phyloP scores from a whole-genome alignment of 371 early-diverging fungal species.

The Lichtheimia corymbifera region DNA sequence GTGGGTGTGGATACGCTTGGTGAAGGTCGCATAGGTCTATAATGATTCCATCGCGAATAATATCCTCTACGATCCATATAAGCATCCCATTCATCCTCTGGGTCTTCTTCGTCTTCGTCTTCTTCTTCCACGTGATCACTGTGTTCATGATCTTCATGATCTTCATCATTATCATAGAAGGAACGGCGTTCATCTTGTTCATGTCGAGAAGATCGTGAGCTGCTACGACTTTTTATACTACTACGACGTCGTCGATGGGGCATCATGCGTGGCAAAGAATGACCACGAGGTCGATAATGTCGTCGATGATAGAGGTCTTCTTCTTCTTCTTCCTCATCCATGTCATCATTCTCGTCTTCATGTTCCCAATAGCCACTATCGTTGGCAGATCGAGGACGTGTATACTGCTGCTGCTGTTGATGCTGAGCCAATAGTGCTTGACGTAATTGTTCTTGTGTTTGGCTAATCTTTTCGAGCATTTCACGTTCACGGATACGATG shows the following conservation, averaged over 20 bases:
- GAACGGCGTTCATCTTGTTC: too few species aligned
- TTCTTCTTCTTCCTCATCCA: neutral
- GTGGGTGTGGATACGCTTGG: constrained; percentile 2
- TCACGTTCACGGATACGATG: constrained; percentile 15
- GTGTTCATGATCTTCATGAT: too few species aligned
- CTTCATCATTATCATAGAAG: too few species aligned
- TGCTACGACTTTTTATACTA: too few species aligned
- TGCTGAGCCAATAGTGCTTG: constrained; percentile 16
- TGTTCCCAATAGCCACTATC: constrained; percentile 11
- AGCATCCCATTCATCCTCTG: neutral
- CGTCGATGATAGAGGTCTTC: neutral
- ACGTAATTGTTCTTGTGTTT: constrained; percentile 20
- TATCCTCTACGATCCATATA: neutral
- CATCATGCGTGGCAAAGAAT: neutral
- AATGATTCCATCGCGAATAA: constrained; percentile 3
- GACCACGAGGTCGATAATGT: neutral
- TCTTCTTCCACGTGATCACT: too few species aligned
- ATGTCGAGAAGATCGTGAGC: too few species aligned
- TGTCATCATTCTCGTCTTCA: constrained; percentile 1
- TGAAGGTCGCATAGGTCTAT: constrained; percentile 2
- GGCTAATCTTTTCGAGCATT: constrained; percentile 22
- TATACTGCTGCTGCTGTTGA: neutral
- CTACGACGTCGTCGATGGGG: too few species aligned
- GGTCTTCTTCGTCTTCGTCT: neutral
- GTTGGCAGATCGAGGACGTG: neutral